Conservation (phyloP, 371 early-diverging fungal genomes). For the Enteropsectra breve region DNA sequence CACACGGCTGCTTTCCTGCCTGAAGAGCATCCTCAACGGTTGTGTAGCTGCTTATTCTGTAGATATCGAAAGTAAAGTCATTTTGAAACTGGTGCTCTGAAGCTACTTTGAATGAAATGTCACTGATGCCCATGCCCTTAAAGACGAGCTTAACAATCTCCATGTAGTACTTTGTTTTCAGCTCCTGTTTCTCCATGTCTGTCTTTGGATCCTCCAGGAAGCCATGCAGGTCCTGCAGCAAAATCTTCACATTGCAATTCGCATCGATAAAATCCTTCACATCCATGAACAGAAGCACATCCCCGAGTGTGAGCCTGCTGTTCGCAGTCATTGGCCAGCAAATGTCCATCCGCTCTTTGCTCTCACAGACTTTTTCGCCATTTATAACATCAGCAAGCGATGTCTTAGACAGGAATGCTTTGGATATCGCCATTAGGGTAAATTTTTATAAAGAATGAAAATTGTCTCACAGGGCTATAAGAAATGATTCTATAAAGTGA, state of each 20-base stretch:
- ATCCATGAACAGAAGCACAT: slow-evolving; percentile 92
- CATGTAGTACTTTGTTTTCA: slow-evolving; percentile 85
- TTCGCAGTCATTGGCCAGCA: no score
- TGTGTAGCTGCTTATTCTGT: slow-evolving; percentile 73
- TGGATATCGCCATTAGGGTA: no score
- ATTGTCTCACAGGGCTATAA: no score
- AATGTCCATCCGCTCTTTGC: no score
- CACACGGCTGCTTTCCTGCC: slow-evolving; percentile 96
- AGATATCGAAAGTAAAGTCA: slow-evolving; percentile 84
- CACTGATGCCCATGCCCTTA: slow-evolving; percentile 71
- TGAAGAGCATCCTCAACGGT: slow-evolving; percentile 90
- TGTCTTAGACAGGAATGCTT: no score
- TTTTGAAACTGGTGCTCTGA: slow-evolving; percentile 73
- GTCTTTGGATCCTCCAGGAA: slow-evolving; percentile 97
- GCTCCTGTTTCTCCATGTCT: slow-evolving; percentile 75
- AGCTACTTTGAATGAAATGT: slow-evolving; percentile 81
- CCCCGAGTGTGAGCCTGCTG: slow-evolving; percentile 89
- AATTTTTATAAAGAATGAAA: no score
- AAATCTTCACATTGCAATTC: slow-evolving; percentile 80
- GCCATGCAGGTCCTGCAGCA: slow-evolving; percentile 93
- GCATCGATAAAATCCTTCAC: slow-evolving; percentile 89
- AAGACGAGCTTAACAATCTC: slow-evolving; percentile 78
- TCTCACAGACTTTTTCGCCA: no score
- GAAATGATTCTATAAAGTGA: no score
- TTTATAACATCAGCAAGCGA: no score